Evolutionary conservation across 176 grass and related monocot species (phyloP).

Genomic region (Oryza brachyantha): DNA sequence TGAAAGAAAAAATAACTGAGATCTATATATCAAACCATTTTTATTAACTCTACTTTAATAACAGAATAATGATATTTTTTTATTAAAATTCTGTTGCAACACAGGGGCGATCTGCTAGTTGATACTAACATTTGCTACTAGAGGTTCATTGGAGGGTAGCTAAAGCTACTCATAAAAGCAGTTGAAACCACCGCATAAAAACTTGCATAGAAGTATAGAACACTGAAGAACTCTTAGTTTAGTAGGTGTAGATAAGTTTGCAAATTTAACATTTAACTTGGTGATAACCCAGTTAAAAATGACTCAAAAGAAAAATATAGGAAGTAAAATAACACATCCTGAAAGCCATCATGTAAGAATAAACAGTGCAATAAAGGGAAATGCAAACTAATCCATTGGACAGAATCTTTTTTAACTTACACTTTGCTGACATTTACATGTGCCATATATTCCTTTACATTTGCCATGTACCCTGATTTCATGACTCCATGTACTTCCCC

Average conservation of each 20-base stretch:
- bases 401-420: constrained; percentile 17
- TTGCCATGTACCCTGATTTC: constrained; percentile 4
- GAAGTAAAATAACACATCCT: neutral
- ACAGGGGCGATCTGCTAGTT: too few relatives aligned
- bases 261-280: neutral
- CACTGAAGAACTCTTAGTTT: neutral
- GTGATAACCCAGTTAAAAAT: neutral
- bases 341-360: neutral
- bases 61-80: too few relatives aligned
- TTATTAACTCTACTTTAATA: too few relatives aligned
- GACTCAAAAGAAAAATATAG: neutral
- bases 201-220: neutral
- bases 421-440: constrained; percentile 24
- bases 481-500: neutral
- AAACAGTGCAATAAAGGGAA: neutral
- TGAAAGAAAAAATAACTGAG: too few relatives aligned
- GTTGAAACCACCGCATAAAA: neutral
- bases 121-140: neutral
- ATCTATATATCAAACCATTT: too few relatives aligned
- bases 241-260: neutral
- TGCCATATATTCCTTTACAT: constrained; percentile 26
- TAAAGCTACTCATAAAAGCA: neutral
- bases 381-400: neutral
- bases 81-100: too few relatives aligned
- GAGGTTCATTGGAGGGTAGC: neutral